Evolutionary conservation across 1,284 basidiomycete genomes (phyloP), one percentile per base, ranked within the genome.

Genomic region (Ganoderma resinaceum): DNA sequence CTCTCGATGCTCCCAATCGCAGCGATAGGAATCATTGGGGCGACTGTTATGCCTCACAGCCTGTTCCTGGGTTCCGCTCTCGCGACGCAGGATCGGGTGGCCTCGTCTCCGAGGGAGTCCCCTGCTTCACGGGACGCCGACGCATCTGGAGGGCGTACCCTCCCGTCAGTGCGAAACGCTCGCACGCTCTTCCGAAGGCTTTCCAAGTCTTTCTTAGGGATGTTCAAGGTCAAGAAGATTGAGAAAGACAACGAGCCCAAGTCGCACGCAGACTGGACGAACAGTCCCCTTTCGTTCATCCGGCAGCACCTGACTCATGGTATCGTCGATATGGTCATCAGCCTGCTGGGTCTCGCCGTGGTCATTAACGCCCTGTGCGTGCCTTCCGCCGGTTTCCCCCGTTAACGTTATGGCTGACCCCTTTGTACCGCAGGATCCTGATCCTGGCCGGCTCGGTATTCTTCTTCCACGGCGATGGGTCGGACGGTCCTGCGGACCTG

Each of bases 41-140:
- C 94, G 2, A 95, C 94, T 0, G 89, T 95, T 53, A 96, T 91
- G 96, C 96, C 96, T 0, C 97, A 98, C 78, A 92, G 92, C 57
- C 85, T 98, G 35, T 97, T 95, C 82, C 85, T 98, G 7, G 96
- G 96, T 16, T 95, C 94, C 3, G 89, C 92, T 43, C 86, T 97
- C 20, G 92, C 94, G 2, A 94, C 93, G 0, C 91, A 95, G 76
- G 91, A 96, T 72, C 83, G 95, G 61, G 78, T 90, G 31, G 4
- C 20, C 29, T 79, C 82, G 64, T 29, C 53, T 18, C 40, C 63
- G 31, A 38, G 6, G 14, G n/a, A 60, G 3, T 62, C 61, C 20
- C 46, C 49, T 12, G 37, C 37, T 42, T 38, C 58, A 35, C 58
- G 16, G 37, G 58, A 37, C 33, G 33, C 31, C 33, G 55, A n/a